Base-by-base conservation (phyloP, 2,329 filamentous ascomycete genomes). In the Penicillium sp. region DNA sequence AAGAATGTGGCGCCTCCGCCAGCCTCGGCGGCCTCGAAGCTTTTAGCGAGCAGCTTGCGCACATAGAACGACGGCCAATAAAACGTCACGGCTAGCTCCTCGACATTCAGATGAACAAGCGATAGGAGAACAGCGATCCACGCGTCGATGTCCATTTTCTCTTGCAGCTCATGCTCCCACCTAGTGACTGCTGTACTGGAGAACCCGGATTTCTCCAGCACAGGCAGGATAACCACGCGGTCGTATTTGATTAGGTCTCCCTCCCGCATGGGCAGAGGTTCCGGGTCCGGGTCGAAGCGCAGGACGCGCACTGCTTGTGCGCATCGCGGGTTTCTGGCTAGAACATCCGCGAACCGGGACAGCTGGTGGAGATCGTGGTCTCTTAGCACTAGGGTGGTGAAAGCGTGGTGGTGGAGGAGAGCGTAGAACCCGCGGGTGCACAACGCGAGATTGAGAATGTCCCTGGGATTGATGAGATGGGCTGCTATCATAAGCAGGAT, bases 231-330 rank as follows among this genome's bases (percentile, higher is more conserved):
- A 31, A 35, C 11, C 3, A 2, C 30, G 8, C 8, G 30, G 30
- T 52, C 31, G n/a, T 52, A 52, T n/a, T 9, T n/a, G 1, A 52
- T 11, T 3, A 5, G 9, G 5, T 41, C 35, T 41, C 15, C 35
- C 11, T 13, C 3, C 2, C 8, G 35, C n/a, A 8, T 7, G 1
- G 2, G 11, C 3, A 3, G 6, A 5, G n/a, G n/a, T 7, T 9
- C n/a, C 5, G 1, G n/a, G 30, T 13, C 29, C 17, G 17, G 7
- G 17, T 52, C 21, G 30, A 41, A 13, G 5, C 8, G 50, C 4
- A 52, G n/a, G 21, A 23, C 13, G 7, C 30, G 31, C 11, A 52
- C 30, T 3, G 30, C 31, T 6, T 21, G 17, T n/a, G 31, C 50
- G 5, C 9, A 23, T 19, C 7, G 7, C 6, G 30, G 29, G 9